phyloP scores from a whole-genome alignment of 73 alveolate genomes.

The Paramecium bursaria region DNA sequence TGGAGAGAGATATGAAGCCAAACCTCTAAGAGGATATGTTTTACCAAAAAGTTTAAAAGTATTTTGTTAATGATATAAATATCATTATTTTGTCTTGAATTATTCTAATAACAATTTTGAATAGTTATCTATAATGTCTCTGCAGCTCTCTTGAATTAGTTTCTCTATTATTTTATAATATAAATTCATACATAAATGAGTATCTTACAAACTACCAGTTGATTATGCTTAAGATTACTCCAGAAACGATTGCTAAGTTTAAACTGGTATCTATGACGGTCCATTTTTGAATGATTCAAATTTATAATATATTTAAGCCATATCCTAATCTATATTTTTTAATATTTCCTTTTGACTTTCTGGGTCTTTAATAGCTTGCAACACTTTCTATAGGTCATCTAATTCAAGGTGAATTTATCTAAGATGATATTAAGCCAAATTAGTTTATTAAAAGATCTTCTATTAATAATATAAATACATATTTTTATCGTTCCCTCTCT shows the following conservation, averaged over 20 bases:
- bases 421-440: constrained; percentile 43
- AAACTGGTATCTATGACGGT: background rate
- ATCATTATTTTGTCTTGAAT: background rate
- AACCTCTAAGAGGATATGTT: constrained; percentile 8
- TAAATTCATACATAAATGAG: constrained; percentile 14
- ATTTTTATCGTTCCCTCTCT: constrained; percentile 1
- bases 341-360: background rate
- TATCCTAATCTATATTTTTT: constrained; percentile 18
- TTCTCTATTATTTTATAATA: constrained; percentile 10
- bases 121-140: constrained; percentile 41
- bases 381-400: background rate
- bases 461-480: background rate
- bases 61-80: constrained; percentile 8
- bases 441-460: constrained; percentile 50
- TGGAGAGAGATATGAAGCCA: constrained; percentile 58
- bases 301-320: background rate
- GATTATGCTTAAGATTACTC: constrained; percentile 5
- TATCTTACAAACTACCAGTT: constrained; percentile 12
- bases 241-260: background rate
- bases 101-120: constrained; percentile 36
- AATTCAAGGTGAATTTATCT: constrained; percentile 39
- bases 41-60: background rate
- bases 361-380: constrained; percentile 1
- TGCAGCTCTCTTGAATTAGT: constrained; percentile 14
- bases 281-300: constrained; percentile 10